Base-by-base conservation (phyloP, 176 grass and related monocot genomes). In the Juncus effusus region DNA sequence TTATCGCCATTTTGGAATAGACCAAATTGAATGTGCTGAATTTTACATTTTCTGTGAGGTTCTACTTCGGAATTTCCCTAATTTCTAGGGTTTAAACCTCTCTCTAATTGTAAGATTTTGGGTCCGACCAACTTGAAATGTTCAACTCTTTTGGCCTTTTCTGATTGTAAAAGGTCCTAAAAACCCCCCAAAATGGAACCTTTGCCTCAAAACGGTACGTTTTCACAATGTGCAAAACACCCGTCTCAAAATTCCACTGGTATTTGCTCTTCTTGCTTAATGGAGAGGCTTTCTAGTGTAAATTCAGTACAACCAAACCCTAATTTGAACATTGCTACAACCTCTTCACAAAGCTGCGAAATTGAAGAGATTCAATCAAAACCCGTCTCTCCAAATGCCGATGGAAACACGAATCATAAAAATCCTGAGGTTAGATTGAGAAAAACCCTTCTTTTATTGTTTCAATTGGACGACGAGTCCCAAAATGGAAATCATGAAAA, bases 191-290 rank as follows among this genome's bases (percentile, higher is more conserved):
- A 75, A 3, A 90, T 86, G 83, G 87, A 82, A 60, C 74, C 57
- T 7, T 38, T 57, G 39, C 51, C 10, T 40, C 76, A 85, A 80
- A 83, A 83, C 77, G 70, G 74, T 59, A 67, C 41, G 37, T 64
- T 70, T 60, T 16, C 57, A 41, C 56, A 86, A 11, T 99, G 94
- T 38, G 78, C 65, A 44, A 77, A 80, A 65, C 94, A 99, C 68
- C 89, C 89, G 3, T 72, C 80, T 44, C 78, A 93, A 78, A 61
- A 82, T 52, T 73, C 82, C 83, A 92, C 62, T 59, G 85, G 88
- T 52, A 68, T 99, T 73, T 99, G 94, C 76, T 90, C 94, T 76
- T 73, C 78, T 73, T 99, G 89, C 76, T 85, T 99, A 72, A 76
- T 80, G 45, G 88, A 99, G 71, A 87, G 94, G 80, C 80, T 99